Percentiles rank a stretch among this genome's conserved stretches.
These are phyloP conservation scores for Cubamyces lactineus DNA, from an alignment of 768 basidiomycete genomes.

Conservation along the genomic window DNA sequence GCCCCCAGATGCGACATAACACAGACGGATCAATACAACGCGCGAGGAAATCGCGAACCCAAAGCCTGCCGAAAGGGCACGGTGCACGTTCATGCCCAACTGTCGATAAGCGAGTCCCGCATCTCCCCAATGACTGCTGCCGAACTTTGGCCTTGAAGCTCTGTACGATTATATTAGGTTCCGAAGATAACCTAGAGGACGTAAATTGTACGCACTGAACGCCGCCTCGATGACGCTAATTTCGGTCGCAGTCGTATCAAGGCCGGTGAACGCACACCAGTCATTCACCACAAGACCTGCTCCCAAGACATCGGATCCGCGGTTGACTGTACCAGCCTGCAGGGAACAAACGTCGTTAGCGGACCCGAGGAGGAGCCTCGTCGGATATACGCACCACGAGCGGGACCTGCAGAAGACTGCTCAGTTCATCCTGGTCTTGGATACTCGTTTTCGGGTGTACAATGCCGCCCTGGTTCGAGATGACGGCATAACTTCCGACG, in stretches of 20 bases:
- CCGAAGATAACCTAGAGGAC: slow-evolving; percentile 4
- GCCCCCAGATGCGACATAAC: slow-evolving; percentile 16
- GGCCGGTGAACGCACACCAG: slow-evolving; percentile 99
- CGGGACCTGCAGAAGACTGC: slow-evolving; percentile 90
- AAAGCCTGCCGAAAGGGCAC: neutral
- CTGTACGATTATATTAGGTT: slow-evolving; percentile 35
- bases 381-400: slow-evolving; percentile 70
- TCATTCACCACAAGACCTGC: slow-evolving; percentile 98
- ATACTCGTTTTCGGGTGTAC: slow-evolving; percentile 98
- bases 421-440: slow-evolving; percentile 97
- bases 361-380: neutral
- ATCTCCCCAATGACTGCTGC: slow-evolving; percentile 61
- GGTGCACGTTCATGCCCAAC: slow-evolving; percentile 69
- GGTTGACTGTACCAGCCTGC: slow-evolving; percentile 96
- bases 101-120: slow-evolving; percentile 66
- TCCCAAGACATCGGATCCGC: slow-evolving; percentile 97
- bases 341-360: neutral
- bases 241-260: slow-evolving; percentile 99
- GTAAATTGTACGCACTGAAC: slow-evolving; percentile 72
- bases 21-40: slow-evolving; percentile 18
- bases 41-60: slow-evolving; percentile 3
- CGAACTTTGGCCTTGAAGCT: slow-evolving; percentile 59
- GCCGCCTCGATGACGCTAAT: slow-evolving; percentile 97
- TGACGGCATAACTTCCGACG: slow-evolving; percentile 93
- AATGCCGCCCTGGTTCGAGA: slow-evolving; percentile 96